A percentile compares a stretch with the other conserved stretches of the same genome.
These are phyloP conservation scores for Colletotrichum coccodes DNA, from an alignment of 2,329 filamentous ascomycete species.

Conservation along the genomic window DNA sequence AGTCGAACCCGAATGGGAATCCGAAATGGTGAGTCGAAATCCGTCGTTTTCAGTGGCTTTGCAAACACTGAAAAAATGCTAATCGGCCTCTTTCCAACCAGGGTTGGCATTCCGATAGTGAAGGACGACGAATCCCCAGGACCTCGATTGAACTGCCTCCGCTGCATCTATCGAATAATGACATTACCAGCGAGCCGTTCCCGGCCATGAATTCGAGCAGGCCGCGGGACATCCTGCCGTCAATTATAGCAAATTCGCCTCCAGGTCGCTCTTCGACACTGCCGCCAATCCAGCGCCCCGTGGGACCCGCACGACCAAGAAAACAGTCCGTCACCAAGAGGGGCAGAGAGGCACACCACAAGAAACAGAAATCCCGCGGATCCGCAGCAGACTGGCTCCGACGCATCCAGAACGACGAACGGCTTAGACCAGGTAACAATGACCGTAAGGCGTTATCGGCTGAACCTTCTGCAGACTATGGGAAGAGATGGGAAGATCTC, in stretches of 20 bases:
- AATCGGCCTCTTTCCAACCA: slow-evolving; percentile 42
- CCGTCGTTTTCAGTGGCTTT: slow-evolving; percentile 32
- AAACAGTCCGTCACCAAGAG: slow-evolving; percentile 90
- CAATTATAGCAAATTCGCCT: slow-evolving; percentile 83
- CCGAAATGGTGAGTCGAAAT: slow-evolving; percentile 72
- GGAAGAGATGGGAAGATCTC: slow-evolving; percentile 95
- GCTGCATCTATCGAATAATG: slow-evolving; percentile 65
- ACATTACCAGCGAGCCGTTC: slow-evolving; percentile 80
- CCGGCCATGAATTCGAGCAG: slow-evolving; percentile 69
- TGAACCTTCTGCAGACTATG: slow-evolving; percentile 83
- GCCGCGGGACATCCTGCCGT: slow-evolving; percentile 82
- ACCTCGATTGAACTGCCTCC: slow-evolving; percentile 80
- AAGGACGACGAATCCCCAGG: slow-evolving; percentile 71
- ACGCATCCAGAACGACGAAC: slow-evolving; percentile 68
- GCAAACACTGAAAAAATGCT: slow-evolving; percentile 16
- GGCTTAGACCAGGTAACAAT: slow-evolving; percentile 73
- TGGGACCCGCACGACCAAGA: slow-evolving; percentile 77
- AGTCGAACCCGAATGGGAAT: slow-evolving; percentile 80
- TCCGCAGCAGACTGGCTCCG: slow-evolving; percentile 76
- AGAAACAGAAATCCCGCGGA: slow-evolving; percentile 78
- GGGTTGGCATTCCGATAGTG: slow-evolving; percentile 79
- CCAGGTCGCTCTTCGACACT: slow-evolving; percentile 89
- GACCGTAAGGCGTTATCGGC: slow-evolving; percentile 87
- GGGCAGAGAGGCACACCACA: slow-evolving; percentile 79
- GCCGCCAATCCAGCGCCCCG: slow-evolving; percentile 80